phyloP scores from a whole-genome alignment of 2,329 filamentous ascomycete species.

The Trichothecium roseum region DNA sequence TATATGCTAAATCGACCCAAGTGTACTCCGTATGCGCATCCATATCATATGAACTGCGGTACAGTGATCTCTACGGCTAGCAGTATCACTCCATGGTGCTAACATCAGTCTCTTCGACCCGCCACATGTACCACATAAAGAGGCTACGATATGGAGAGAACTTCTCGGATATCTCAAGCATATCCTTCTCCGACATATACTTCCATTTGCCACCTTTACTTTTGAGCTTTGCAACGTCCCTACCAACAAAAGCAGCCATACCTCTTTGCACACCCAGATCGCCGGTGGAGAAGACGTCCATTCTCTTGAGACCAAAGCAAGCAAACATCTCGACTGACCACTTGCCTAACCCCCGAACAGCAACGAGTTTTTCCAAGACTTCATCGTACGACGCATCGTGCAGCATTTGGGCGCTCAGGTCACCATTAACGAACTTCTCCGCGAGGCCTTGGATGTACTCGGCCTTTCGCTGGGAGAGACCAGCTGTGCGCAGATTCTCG shows the following conservation, averaged over 20 bases:
- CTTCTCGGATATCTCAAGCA: conserved; percentile 68
- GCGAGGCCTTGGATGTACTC: conserved; percentile 88
- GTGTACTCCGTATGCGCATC: neutral
- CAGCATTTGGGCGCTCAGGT: conserved; percentile 67
- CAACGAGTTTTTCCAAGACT: conserved; percentile 69
- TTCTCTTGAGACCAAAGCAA: conserved; percentile 84
- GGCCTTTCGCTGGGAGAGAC: conserved; percentile 87
- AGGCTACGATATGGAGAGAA: conserved; percentile 83
- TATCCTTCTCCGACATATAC: conserved; percentile 91
- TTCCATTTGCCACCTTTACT: conserved; percentile 83
- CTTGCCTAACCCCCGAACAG: conserved; percentile 74
- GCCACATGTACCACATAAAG: conserved; percentile 99
- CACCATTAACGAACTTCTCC: conserved; percentile 65
- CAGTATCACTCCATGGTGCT: conserved; percentile 38
- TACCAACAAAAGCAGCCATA: conserved; percentile 79
- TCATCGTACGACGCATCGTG: conserved; percentile 76
- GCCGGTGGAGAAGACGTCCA: conserved; percentile 87
- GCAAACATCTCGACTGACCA: conserved; percentile 99
- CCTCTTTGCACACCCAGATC: conserved; percentile 91
- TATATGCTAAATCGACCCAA: too few relatives aligned
- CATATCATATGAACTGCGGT: neutral
- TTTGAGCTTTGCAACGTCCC: conserved; percentile 77
- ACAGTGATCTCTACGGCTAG: neutral
- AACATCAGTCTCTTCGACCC: conserved; percentile 69
- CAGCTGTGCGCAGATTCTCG: conserved; percentile 66